Evolutionary conservation across 1,284 basidiomycete species (phyloP), one percentile per base, ranked within the genome.

Genomic region (Cryptococcus amylolentus): DNA sequence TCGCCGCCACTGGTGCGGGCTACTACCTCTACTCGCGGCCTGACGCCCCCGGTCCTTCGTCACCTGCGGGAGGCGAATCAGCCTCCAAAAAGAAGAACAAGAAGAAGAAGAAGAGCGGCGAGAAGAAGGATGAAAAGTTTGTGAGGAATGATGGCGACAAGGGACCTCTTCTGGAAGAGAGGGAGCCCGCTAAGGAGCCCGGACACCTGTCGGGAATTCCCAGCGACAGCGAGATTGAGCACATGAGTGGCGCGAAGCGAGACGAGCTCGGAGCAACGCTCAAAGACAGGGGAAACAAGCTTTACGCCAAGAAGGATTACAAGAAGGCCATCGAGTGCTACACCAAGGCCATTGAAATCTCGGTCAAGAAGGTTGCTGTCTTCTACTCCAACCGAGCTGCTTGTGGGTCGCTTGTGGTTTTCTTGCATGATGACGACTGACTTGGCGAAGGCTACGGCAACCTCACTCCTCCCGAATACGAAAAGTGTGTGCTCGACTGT

Each of bases 341-440:
- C 82, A 89, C 91, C 28, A 88, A 88, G 72, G 95, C 96, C 27
- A 96, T 98, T 64, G 84, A 86, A 56, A 82, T 91, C 12, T 83
- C 90, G 2, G 87, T 88, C 39, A 87, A 86, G 72, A 86, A 89
- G 28, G 91, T 96, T 72, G 88, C 95, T 35, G 92, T 98, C 49
- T 98, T 90, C 80, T 98, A 87, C 83, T 91, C 89, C 75, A 99
- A 99, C 80, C 88, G 96, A 57, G 95, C 95, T 45, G 96, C 96
- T 58, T 97, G 94, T 91, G 60, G 65, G 86, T 47, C 27, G 26
- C 46, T n/a, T 51, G 18, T 23, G 23, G 23, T 10, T 26, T 9
- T 8, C n/a, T 20, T 18, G 42, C 10, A 1, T 9, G 28, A 10
- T 26, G 9, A 9, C 35, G 16, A 13, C 27, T 14, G 58, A 50